Evolutionary conservation across 1,284 basidiomycete species (phyloP), one percentile per base, ranked within the genome.

Genomic region (Pyrrhoderma lamaoense): DNA sequence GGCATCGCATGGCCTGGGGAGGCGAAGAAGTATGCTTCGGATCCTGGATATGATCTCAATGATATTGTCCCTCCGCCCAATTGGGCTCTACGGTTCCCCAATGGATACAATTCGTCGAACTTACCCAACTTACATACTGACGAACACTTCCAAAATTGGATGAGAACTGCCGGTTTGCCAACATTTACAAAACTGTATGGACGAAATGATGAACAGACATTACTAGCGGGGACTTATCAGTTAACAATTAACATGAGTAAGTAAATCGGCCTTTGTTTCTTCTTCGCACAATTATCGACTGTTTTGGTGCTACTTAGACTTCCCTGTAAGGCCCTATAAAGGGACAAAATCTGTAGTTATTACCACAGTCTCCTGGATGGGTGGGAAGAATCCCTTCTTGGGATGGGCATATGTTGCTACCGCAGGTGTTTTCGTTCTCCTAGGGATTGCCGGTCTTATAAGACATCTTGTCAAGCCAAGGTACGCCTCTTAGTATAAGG

Each of bases 131-230:
- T 98, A 31, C 71, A 73, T 48, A 62, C 67, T 1, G 82, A 99
- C 65, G 91, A 99, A 67, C 94, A 93, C 64, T 98, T 99, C 74
- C 93, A 97, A 70, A 94, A 98, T 60, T 99, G 96, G 96, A 99
- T 99, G 96, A 82, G 95, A 55, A 95, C 93, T 1, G 92, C 96
- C 1, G 95, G 94, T 19, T 71, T 99, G 50, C 95, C 96, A 0
- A 97, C 94, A 1, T 99, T 99, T 70, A 84, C 92, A 40, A 98
- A 98, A 70, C 72, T 98, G 18, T 98, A 89, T 66, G 93, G 85
- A 23, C 76, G 96, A 55, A 98, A 98, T 67, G 95, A 98, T 63
- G 67, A 79, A 25, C 74, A 84, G 27, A 71, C 71, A 37, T 83
- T 99, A 75, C 60, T 63, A 8, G 74, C 80, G 44, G 96, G 93